phyloP scores from a whole-genome alignment of 202 grass and related monocot species.

The Carex sylvatica region DNA sequence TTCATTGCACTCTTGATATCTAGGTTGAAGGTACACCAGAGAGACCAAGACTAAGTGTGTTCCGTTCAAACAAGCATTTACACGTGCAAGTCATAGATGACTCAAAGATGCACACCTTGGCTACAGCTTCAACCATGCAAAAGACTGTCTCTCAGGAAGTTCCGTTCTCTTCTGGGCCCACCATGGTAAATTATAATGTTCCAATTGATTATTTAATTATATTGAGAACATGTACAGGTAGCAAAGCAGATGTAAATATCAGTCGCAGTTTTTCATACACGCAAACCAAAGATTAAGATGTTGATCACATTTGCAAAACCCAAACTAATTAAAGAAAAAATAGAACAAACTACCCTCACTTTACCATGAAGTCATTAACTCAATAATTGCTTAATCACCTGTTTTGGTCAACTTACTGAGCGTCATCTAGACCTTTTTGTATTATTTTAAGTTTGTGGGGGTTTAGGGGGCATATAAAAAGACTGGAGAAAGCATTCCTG shows the following conservation, averaged over 20 bases:
- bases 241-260: not conserved
- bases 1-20: constrained; percentile 1
- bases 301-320: not conserved
- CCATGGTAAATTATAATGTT: constrained; percentile 57
- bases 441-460: not conserved
- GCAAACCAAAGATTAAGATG: not conserved
- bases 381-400: not conserved
- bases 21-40: constrained; percentile 80
- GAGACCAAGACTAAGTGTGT: constrained; percentile 74
- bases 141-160: constrained; percentile 62
- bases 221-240: not conserved
- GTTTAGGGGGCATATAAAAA: not conserved
- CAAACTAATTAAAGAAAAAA: not conserved
- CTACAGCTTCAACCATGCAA: constrained; percentile 86
- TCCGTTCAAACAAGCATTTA: constrained; percentile 84
- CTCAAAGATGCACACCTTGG: constrained; percentile 84
- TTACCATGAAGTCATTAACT: not conserved
- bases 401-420: not conserved
- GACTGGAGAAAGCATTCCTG: not conserved
- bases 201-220: not conserved
- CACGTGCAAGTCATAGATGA: constrained; percentile 91
- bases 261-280: not conserved
- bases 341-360: not conserved
- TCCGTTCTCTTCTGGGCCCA: constrained; percentile 69
- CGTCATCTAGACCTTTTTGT: not conserved